Evolutionary conservation across 768 basidiomycete genomes (phyloP), one percentile per base, ranked within the genome.

Genomic region (Cystoderma amianthinum): DNA sequence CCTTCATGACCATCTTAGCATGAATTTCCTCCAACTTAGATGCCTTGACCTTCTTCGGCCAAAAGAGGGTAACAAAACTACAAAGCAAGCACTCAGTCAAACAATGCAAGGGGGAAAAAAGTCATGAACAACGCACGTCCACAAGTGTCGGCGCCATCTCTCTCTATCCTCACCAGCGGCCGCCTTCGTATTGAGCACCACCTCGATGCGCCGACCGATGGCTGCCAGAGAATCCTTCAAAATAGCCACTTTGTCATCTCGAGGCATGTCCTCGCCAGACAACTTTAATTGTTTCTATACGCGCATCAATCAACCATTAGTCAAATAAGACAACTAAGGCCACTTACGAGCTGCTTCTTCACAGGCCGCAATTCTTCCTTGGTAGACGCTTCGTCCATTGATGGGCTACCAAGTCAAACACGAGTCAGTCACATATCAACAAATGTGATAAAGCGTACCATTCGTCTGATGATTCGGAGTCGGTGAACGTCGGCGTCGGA

Each of bases 301-400:
- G 22, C 43, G 28, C 9, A 36, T 24, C 32, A 34, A 13, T 17
- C 17, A 17, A 36, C 9, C 9, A 17, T 28, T 7, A n/a, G 13
- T n/a, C 23, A 3, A 36, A 0, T 20, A 38, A 46, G 2, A 44
- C 21, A 19, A 33, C 16, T 21, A 36, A 3, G 12, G 4, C 21
- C 6, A 67, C 84, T 52, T 52, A 90, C 91, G 48, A 98, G 71
- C 58, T 96, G 90, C 61, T 90, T 89, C 72, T 98, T 98, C 44
- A 97, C 96, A 5, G 96, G 96, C 36, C 96, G 80, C 38, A 98
- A 59, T 56, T 93, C 87, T 62, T 96, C 93, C 63, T 99, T 99
- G 12, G 94, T 94, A 7, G 84, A 68, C 15, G 70, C 69, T 59
- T 97, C 94, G 49, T 96, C 93, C 94, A 96, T 96, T 2, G 94